Percentiles rank a stretch among this genome's conserved stretches.
Evolutionary conservation across 2,329 filamentous ascomycete genomes (phyloP).

Genomic region (Plectosphaerella plurivora): DNA sequence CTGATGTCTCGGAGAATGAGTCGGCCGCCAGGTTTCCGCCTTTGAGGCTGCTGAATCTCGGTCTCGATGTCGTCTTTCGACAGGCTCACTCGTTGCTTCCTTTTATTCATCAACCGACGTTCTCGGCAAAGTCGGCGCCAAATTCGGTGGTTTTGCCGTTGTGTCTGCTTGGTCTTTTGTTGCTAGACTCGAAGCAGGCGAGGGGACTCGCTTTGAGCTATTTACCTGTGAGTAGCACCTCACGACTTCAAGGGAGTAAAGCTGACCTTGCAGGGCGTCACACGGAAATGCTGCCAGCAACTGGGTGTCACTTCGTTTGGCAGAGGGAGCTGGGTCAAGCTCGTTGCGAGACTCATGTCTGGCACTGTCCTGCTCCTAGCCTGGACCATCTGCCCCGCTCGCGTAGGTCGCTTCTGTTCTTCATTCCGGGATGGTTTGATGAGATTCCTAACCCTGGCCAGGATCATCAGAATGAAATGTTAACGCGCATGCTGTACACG

Average conservation of each 20-base stretch:
- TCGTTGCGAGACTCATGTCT: neutral
- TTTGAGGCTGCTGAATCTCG: neutral
- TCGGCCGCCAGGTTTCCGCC: neutral
- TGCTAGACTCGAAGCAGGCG: conserved; percentile 48
- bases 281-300: neutral
- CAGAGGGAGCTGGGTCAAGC: neutral
- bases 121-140: neutral
- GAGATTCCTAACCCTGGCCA: neutral
- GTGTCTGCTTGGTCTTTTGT: conserved; percentile 52
- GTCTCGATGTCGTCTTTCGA: neutral
- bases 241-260: neutral
- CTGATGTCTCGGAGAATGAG: neutral
- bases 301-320: neutral
- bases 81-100: neutral
- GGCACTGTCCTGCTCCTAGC: neutral
- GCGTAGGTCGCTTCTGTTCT: neutral
- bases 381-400: neutral
- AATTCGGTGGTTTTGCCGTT: conserved; percentile 46
- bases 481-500: neutral
- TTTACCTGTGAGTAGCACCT: neutral
- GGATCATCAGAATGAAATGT: neutral
- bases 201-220: conserved; percentile 2
- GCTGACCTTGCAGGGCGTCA: neutral
- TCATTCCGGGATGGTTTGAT: neutral
- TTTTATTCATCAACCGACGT: neutral